Percentiles rank a stretch among this genome's conserved stretches.
These are phyloP conservation scores for Halophytophthora batemanensis DNA, from an alignment of 352 stramenopile species.

Conservation along the genomic window DNA sequence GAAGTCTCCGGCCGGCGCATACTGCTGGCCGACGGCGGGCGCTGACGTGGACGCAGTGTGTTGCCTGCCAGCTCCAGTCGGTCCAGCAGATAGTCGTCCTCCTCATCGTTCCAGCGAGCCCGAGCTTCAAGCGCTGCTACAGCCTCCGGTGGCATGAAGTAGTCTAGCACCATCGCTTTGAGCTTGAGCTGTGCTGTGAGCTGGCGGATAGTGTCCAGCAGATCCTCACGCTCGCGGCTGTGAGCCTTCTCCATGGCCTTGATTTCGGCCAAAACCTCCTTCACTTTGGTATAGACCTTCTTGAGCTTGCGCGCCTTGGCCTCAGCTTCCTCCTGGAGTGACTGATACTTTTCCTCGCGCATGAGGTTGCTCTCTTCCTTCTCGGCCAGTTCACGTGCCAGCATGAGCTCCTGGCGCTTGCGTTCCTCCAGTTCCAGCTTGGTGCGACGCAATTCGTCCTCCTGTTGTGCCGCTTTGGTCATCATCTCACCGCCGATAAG, in stretches of 20 bases:
- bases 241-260: constrained; percentile 94
- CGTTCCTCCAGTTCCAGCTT: constrained; percentile 92
- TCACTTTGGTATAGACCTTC: constrained; percentile 91
- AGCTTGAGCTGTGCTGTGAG: constrained; percentile 96
- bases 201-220: constrained; percentile 95
- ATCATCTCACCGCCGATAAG: constrained; percentile 91
- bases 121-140: constrained; percentile 54
- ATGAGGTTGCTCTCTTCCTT: constrained; percentile 93
- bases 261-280: constrained; percentile 90
- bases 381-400: constrained; percentile 92
- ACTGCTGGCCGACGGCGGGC: constrained; percentile 66
- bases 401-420: constrained; percentile 75
- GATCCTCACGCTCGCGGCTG: constrained; percentile 88
- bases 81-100: constrained; percentile 71
- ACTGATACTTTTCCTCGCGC: constrained; percentile 89
- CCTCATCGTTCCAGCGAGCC: constrained; percentile 69
- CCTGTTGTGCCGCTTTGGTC: constrained; percentile 93
- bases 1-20: constrained; percentile 68
- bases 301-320: constrained; percentile 96
- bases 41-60: constrained; percentile 52
- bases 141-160: constrained; percentile 85
- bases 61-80: constrained; percentile 77
- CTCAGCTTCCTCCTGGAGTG: constrained; percentile 91
- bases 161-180: constrained; percentile 91
- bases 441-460: constrained; percentile 91